Evolutionary conservation across 2,329 filamentous ascomycete species (phyloP), one percentile per base, ranked within the genome.

Genomic region (Neobulgaria alba): DNA sequence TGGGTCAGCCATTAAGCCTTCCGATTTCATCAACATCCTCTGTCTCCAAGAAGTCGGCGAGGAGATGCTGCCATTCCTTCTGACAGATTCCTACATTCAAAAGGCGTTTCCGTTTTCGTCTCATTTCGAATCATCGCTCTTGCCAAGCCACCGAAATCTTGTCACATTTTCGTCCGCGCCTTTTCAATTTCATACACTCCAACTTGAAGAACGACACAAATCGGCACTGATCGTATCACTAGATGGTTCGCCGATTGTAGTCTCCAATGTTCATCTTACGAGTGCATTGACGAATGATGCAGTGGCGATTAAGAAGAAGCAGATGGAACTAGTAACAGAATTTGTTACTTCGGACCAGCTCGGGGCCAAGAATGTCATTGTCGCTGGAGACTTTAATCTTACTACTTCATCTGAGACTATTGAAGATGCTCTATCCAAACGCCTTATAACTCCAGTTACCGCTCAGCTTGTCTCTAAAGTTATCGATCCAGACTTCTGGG

Each of bases 301-400:
- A 2, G 67, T 82, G 3, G 63, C 66, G 2, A 63, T 68, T 1
- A 82, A 80, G 56, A 72, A 68, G 47, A 58, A 62, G 0, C 77
- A 83, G 49, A 55, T 82, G 10, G 65, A 69, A 33, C 64, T 59
- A 15, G 54, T 83, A 1, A 44, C 38, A 20, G 19, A 40, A 5
- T 45, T 49, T 23, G 19, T 42, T 5, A 7, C 15, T 18, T 5
- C 16, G 36, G 35, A 36, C 18, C 7, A 29, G 16, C n/a, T n/a
- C n/a, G n/a, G n/a, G n/a, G n/a, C n/a, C n/a, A 38, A n/a, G 14
- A 10, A 41, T 8, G 18, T 45, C 7, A 52, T 72, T 2, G 50
- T 84, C 15, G 72, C 73, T 0, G 79, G 79, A 3, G 77, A 82
- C 53, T 78, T 82, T 55, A 83, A 83, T 50, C 62, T 82, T 17